phyloP scores from a whole-genome alignment of 129 eudicot species.

The Flaveria linearis region DNA sequence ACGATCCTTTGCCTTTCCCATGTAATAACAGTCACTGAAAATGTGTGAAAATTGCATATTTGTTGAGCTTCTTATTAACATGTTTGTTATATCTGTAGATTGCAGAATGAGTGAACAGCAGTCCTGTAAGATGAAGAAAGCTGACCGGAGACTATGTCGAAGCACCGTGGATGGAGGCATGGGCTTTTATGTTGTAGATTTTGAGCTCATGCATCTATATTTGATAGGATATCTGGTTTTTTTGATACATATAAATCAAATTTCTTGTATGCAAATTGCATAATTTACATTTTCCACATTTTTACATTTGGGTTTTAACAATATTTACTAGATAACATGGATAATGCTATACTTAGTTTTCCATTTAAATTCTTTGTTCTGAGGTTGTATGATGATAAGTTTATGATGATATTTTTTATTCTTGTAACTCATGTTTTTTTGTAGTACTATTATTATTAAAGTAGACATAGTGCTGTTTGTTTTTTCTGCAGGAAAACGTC shows the following conservation, averaged over 20 bases:
- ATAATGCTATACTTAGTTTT: no score
- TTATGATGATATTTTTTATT: no score
- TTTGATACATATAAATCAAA: constrained; percentile 27
- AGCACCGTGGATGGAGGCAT: constrained; percentile 64
- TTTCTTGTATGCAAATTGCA: not conserved
- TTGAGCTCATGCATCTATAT: constrained; percentile 33
- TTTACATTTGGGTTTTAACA: not conserved
- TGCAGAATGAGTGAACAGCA: constrained; percentile 79
- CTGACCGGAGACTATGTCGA: constrained; percentile 52
- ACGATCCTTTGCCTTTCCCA: constrained; percentile 92
- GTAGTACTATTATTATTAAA: not conserved
- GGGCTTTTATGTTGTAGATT: constrained; percentile 88
- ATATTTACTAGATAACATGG: not conserved
- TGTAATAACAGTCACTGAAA: constrained; percentile 41
- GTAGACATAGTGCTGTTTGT: no score
- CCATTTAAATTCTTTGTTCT: no score
- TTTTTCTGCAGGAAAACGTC: no score
- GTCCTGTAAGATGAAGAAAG: constrained; percentile 91
- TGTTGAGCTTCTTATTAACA: not conserved
- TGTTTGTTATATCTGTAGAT: constrained; percentile 44
- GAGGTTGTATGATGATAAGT: not conserved
- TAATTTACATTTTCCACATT: not conserved
- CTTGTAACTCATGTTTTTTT: not conserved
- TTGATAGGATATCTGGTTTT: constrained; percentile 37
- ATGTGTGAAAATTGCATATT: not conserved